A percentile compares a stretch with the other conserved stretches of the same genome.
Evolutionary conservation across 2,329 filamentous ascomycete genomes (phyloP).

Genomic region (Zymoseptoria pseudotritici): DNA sequence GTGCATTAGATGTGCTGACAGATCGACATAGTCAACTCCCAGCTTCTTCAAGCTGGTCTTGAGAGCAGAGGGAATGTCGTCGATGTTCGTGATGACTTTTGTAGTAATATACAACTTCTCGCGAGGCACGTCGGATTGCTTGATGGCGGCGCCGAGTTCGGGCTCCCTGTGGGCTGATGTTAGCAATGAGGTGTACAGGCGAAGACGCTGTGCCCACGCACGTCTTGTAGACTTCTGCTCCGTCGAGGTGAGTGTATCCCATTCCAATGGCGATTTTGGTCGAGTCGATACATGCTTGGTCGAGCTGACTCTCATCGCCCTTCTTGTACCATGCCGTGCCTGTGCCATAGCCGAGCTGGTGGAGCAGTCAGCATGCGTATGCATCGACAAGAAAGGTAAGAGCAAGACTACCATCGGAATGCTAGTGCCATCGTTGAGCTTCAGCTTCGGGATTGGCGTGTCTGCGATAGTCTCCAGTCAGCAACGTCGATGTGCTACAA

Average conservation of each 20-base stretch:
- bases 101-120: constrained; percentile 48
- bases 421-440: constrained; percentile 65
- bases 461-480: constrained; percentile 27
- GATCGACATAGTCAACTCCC: constrained; percentile 53
- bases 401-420: constrained; percentile 56
- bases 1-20: constrained; percentile 35
- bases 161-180: constrained; percentile 32
- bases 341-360: constrained; percentile 63
- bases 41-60: constrained; percentile 52
- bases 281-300: constrained; percentile 50
- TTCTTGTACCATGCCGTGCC: constrained; percentile 61
- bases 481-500: not conserved
- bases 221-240: constrained; percentile 55
- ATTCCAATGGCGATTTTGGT: constrained; percentile 57
- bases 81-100: constrained; percentile 49
- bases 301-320: constrained; percentile 43
- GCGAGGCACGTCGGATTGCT: constrained; percentile 35
- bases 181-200: not conserved
- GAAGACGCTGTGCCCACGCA: not conserved
- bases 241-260: constrained; percentile 68
- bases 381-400: not conserved
- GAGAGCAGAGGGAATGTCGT: constrained; percentile 50
- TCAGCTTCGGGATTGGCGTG: constrained; percentile 28
- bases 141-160: constrained; percentile 43
- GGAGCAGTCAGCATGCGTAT: constrained; percentile 1